These are phyloP conservation scores for Pisolithus thermaeus DNA, from an alignment of 1,284 basidiomycete species.

Conservation along the genomic window DNA sequence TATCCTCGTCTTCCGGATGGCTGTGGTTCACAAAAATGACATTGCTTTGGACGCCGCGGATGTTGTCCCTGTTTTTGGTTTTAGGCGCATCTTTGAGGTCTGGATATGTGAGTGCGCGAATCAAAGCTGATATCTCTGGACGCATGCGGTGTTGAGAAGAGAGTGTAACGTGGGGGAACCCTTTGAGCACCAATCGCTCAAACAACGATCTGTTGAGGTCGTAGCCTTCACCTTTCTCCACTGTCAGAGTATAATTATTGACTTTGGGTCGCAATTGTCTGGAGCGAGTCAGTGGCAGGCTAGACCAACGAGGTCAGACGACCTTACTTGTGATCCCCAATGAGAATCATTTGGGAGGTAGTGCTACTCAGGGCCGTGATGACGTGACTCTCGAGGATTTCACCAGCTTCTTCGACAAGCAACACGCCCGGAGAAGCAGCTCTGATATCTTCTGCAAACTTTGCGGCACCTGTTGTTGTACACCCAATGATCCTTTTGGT, in stretches of 20 bases:
- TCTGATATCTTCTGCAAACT: constrained; percentile 43
- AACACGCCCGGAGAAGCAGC: constrained; percentile 44
- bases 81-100: constrained; percentile 51
- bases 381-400: constrained; percentile 63
- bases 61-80: constrained; percentile 42
- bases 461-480: constrained; percentile 64
- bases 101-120: constrained; percentile 57
- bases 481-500: constrained; percentile 57
- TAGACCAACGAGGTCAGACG: not conserved
- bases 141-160: constrained; percentile 61
- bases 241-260: constrained; percentile 53
- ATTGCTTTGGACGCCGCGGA: constrained; percentile 51
- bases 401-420: constrained; percentile 65
- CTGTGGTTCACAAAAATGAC: constrained; percentile 56
- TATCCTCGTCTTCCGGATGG: constrained; percentile 48
- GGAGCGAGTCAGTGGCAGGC: constrained; percentile 6
- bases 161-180: constrained; percentile 56
- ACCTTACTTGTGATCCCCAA: constrained; percentile 66
- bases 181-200: constrained; percentile 57
- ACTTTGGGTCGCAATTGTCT: constrained; percentile 69
- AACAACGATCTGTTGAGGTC: constrained; percentile 62
- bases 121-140: constrained; percentile 57
- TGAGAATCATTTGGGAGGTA: constrained; percentile 52
- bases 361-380: constrained; percentile 46
- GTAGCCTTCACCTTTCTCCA: constrained; percentile 59